phyloP scores from a whole-genome alignment of 164 flowering plant genomes.

The Annona squamosa region DNA sequence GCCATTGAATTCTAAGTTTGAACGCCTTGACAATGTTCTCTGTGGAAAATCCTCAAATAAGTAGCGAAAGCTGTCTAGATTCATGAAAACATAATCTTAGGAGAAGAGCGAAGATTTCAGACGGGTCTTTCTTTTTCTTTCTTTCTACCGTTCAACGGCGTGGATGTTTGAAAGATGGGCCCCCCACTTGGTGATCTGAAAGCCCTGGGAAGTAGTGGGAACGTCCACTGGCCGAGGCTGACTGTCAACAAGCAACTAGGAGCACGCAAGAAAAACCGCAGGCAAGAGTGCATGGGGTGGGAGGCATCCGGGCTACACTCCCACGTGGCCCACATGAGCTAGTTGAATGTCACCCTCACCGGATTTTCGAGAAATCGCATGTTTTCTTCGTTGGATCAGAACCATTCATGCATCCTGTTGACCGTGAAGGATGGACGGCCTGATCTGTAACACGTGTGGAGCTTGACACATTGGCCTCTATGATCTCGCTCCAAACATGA shows the following conservation, averaged over 20 bases:
- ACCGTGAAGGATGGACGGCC: too few relatives aligned
- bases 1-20: too few relatives aligned
- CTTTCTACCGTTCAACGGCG: background rate
- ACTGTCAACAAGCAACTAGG: background rate
- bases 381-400: background rate
- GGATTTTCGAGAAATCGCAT: background rate
- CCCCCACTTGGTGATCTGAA: background rate
- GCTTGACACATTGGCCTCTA: too few relatives aligned
- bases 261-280: background rate
- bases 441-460: too few relatives aligned
- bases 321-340: background rate
- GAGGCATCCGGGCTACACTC: background rate
- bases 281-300: background rate
- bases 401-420: background rate
- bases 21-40: too few relatives aligned
- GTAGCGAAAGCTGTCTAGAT: too few relatives aligned
- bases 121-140: too few relatives aligned
- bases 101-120: too few relatives aligned
- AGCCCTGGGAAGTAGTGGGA: background rate
- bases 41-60: too few relatives aligned
- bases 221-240: background rate
- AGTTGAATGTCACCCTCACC: background rate
- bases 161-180: background rate
- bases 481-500: too few relatives aligned
- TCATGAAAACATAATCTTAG: too few relatives aligned